Conservation (phyloP, 1,284 basidiomycete species). For the Cutaneotrichosporon curvatum region DNA sequence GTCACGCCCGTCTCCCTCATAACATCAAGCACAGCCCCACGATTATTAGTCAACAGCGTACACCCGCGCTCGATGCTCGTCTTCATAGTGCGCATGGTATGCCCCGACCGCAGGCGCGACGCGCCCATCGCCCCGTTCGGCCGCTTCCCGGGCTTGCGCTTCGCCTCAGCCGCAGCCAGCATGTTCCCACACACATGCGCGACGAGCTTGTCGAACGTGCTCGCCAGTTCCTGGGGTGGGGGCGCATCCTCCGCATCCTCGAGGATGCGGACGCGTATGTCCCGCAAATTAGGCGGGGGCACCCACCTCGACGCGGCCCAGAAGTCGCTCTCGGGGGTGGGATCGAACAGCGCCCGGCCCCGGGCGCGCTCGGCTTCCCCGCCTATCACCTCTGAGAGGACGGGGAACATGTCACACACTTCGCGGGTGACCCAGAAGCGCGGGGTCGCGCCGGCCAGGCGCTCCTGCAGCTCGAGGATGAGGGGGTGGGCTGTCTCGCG, state of each 20-base stretch:
- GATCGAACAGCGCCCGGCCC: conserved; percentile 28
- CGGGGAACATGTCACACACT: conserved; percentile 30
- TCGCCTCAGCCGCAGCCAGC: conserved; percentile 2
- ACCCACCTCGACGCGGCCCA: conserved; percentile 35
- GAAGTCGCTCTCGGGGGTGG: conserved; percentile 15
- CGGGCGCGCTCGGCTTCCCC: conserved; percentile 27
- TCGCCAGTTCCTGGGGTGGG: background rate
- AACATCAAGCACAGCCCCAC: conserved; percentile 39
- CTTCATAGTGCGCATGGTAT: conserved; percentile 35
- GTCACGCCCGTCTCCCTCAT: conserved; percentile 33
- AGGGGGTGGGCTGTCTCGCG: conserved; percentile 37
- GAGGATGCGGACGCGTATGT: conserved; percentile 24
- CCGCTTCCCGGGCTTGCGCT: background rate
- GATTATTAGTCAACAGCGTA: conserved; percentile 42
- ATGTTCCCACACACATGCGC: conserved; percentile 9
- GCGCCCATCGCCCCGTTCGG: conserved; percentile 4
- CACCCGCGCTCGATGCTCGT: conserved; percentile 21
- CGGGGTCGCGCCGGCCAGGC: conserved; percentile 10
- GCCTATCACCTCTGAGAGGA: conserved; percentile 36
- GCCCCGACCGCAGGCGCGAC: conserved; percentile 25
- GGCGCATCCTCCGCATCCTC: conserved; percentile 10
- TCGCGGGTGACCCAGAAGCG: conserved; percentile 41
- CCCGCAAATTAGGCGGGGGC: conserved; percentile 22
- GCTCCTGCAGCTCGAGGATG: conserved; percentile 30
- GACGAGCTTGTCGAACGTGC: conserved; percentile 12